Conservation (phyloP, 1,284 basidiomycete genomes). For the Moesziomyces sp. region DNA sequence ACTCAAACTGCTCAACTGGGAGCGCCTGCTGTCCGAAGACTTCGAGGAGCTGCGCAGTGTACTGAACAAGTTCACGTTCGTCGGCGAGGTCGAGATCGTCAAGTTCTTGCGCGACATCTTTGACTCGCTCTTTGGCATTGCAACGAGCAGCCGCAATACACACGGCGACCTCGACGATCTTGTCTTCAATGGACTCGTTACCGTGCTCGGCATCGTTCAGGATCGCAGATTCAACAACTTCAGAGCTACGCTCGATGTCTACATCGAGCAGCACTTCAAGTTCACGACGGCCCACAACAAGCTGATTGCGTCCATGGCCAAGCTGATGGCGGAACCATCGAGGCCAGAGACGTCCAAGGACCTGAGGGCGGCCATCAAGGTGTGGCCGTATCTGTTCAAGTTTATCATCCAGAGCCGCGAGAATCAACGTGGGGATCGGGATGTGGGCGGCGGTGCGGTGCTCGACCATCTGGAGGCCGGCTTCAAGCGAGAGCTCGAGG, state of each 20-base stretch:
- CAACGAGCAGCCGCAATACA: conserved; percentile 80
- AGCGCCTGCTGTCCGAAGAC: conserved; percentile 71
- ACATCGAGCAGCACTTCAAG: conserved; percentile 87
- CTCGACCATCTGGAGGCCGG: conserved; percentile 84
- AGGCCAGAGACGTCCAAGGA: conserved; percentile 79
- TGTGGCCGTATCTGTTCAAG: conserved; percentile 95
- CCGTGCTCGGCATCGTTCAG: conserved; percentile 82
- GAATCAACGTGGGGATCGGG: conserved; percentile 80
- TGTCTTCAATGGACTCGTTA: conserved; percentile 90
- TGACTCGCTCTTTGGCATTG: conserved; percentile 89
- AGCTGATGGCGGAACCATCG: conserved; percentile 80
- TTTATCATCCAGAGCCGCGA: conserved; percentile 89
- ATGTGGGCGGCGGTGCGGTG: conserved; percentile 77
- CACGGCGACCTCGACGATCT: conserved; percentile 83
- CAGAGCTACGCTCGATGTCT: conserved; percentile 89
- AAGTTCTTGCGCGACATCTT: conserved; percentile 92
- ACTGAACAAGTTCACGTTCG: conserved; percentile 88
- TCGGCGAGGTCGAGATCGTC: conserved; percentile 79
- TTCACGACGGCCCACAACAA: conserved; percentile 61
- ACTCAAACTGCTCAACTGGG: conserved; percentile 85
- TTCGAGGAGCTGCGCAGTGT: conserved; percentile 76
- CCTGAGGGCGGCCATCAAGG: conserved; percentile 88
- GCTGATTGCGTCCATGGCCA: conserved; percentile 77
- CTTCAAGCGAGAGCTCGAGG: conserved; percentile 76
- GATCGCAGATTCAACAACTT: conserved; percentile 88